Evolutionary conservation across 495 filamentous ascomycete species (phyloP).

Genomic region (Clohesyomyces aquaticus): DNA sequence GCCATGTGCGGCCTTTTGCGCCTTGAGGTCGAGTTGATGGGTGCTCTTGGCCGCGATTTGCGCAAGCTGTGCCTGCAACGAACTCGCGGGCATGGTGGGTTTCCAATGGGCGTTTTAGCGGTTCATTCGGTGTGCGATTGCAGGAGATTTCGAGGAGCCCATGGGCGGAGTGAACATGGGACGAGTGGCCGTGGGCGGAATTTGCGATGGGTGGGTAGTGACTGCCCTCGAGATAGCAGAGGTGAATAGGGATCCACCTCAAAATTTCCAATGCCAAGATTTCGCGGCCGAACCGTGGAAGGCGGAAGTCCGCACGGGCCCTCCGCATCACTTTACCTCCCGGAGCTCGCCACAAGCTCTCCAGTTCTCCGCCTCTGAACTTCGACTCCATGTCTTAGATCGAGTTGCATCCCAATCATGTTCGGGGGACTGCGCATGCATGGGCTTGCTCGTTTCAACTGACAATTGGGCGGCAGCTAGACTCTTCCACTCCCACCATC

Average conservation of each 20-base stretch:
- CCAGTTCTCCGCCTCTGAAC: neutral
- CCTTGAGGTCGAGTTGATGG: slow-evolving; percentile 75
- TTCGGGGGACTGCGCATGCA: neutral
- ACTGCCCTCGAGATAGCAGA: neutral
- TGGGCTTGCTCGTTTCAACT: too few species aligned
- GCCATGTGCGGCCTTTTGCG: slow-evolving; percentile 83
- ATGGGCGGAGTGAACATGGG: slow-evolving; percentile 1
- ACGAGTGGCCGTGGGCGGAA: neutral
- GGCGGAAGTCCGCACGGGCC: slow-evolving; percentile 3
- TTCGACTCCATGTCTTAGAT: neutral
- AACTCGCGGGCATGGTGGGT: slow-evolving; percentile 34
- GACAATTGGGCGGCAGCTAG: neutral
- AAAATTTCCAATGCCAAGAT: slow-evolving; percentile 25
- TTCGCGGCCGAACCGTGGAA: neutral
- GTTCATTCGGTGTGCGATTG: neutral
- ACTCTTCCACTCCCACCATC: neutral
- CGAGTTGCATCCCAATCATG: neutral
- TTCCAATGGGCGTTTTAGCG: neutral
- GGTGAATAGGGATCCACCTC: neutral
- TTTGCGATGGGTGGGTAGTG: neutral
- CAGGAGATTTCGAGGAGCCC: slow-evolving; percentile 1
- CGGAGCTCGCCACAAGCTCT: neutral
- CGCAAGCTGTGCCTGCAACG: slow-evolving; percentile 50
- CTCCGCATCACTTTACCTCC: slow-evolving; percentile 2
- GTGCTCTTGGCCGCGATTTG: slow-evolving; percentile 47